These are phyloP conservation scores for Stagonosporopsis chrysanthemi DNA, from an alignment of 2,329 filamentous ascomycete genomes.

Conservation along the genomic window DNA sequence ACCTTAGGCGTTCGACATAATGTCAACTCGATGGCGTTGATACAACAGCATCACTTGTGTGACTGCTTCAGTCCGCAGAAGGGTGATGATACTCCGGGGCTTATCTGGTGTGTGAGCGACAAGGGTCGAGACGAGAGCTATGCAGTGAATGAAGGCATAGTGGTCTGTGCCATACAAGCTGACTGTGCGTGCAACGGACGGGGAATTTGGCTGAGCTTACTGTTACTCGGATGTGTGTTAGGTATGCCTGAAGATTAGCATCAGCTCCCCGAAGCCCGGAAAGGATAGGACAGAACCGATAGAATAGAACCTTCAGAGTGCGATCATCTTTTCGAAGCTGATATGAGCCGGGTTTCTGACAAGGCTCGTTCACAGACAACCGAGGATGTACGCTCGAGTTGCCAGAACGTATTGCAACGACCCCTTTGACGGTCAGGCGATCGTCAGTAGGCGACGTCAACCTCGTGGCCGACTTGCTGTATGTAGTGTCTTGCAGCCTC, in stretches of 20 bases:
- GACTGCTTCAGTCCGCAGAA: too few species aligned
- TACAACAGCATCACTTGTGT: too few species aligned
- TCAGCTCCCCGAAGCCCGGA: background rate
- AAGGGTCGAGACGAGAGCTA: background rate
- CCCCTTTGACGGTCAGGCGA: slow-evolving; percentile 8
- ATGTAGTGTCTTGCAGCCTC: slow-evolving; percentile 7
- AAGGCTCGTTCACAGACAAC: background rate
- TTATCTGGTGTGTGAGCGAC: background rate
- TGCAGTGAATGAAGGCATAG: background rate
- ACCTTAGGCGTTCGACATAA: too few species aligned
- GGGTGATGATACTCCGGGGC: too few species aligned
- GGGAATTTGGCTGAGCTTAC: background rate
- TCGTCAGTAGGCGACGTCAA: slow-evolving; percentile 9
- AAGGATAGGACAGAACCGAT: background rate
- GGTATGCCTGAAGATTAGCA: background rate
- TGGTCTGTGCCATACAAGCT: background rate
- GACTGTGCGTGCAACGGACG: background rate
- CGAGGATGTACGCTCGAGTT: background rate
- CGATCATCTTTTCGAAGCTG: background rate
- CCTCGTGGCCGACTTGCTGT: background rate
- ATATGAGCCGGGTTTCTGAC: background rate
- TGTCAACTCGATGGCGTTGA: too few species aligned
- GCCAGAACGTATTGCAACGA: background rate
- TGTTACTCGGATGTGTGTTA: background rate
- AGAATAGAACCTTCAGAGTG: background rate